Base-by-base conservation (phyloP, 2,329 filamentous ascomycete genomes). In the Talaromyces albobiverticillius region DNA sequence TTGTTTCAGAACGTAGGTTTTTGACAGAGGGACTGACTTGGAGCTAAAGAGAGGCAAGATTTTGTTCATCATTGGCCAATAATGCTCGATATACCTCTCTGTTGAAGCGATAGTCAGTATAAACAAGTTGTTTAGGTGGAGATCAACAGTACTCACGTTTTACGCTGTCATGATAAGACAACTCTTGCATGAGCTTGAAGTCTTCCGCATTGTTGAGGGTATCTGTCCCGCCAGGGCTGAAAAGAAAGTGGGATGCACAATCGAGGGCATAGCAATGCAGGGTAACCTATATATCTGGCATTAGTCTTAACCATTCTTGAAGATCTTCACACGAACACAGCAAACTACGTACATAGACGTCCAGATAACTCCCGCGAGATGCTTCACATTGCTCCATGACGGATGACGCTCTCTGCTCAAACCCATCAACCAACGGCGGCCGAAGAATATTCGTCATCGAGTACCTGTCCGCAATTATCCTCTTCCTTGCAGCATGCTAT, bases 181-280 rank as follows among this genome's bases (percentile, higher is more conserved):
- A 77, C 62, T 89, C 83, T 53, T 82, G 78, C 85, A 89, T 87
- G 67, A 89, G 80, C 13, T 80, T 76, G 57, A 83, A 80, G 53
- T 88, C 83, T n/a, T 77, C 65, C 29, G 71, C 60, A 16, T 77
- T 70, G 26, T 79, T 73, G 2, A 88, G 74, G 8, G 84, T 86
- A 56, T 84, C 75, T 1, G 82, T 81, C 2, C 85, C 85, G 54
- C 82, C 77, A 0, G 85, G 84, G 52, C 86, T 82, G 63, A 89
- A 87, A n/a, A 89, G 75, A 59, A 87, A 84, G 61, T 87, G 82
- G 0, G 84, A 86, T 25, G 84, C 79, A 61, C 85, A 87, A 63
- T 89, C 86, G 51, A 87, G 82, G 1, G 86, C 85, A 64, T 86
- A 89, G 23, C 85, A 80, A 58, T 89, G 86, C 1, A 88, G 72